Evolutionary conservation across 2,329 filamentous ascomycete species (phyloP), one percentile per base, ranked within the genome.

Genomic region (Gnomoniopsis sp.): DNA sequence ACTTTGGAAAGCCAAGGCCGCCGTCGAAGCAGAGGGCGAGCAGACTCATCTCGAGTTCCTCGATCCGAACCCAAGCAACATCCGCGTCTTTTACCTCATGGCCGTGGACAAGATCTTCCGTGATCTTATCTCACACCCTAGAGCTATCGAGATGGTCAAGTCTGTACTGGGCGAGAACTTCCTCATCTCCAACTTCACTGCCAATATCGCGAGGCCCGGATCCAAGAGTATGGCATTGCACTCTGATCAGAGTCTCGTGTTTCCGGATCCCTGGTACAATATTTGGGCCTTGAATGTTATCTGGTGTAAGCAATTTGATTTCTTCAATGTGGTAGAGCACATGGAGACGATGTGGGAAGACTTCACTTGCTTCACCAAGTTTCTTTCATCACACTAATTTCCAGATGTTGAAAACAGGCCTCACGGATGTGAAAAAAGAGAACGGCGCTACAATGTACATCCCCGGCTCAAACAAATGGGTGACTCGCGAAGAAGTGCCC

Each of bases 101-200:
- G 63, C 61, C 19, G 47, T 59, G 6, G 62, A 62, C 53, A 50
- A 60, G 47, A 26, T 63, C 30, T 63, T 65, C 30, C 61, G 64
- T 3, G 63, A 64, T 33, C 52, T 64, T 1, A 59, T 63, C 34
- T 49, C 47, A 1, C 59, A 65, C 33, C 54, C 63, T 11, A 60
- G 48, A 1, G 63, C 63, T 4, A 33, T 63, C 15, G 61, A 63
- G 14, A 60, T 62, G 55, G 68, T 70, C 22, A 63, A 67, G 52
- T 63, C 62, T 0, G 62, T 70, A 2, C 64, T 73, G 0, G 69
- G 68, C 3, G 65, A 68, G 4, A 62, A 65, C 11, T 69, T 71
- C 63, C 60, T 72, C 11, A 68, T 73, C 55, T 68, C 64, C 21
- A 72, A 73, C 61, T 73, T 74, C 61, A 72, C 70, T 6, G 69